These are phyloP conservation scores for Symbiodinium natans DNA, from an alignment of 73 alveolate species.

Conservation along the genomic window DNA sequence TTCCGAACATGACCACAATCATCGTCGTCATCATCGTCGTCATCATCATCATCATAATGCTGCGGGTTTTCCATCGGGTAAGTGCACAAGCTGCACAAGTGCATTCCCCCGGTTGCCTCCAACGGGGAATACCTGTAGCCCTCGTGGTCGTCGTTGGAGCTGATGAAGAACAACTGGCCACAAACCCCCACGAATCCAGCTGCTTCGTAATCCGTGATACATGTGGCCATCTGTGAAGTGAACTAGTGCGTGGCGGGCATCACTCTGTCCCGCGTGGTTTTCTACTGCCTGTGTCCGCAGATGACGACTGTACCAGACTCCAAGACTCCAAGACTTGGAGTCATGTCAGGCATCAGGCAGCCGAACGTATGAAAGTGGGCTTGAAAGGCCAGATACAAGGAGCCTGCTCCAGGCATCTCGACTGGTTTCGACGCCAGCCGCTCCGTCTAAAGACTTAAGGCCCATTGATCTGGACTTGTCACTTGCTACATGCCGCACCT, in stretches of 20 bases:
- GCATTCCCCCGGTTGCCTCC: conserved; percentile 23
- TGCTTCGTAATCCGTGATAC: too few species aligned
- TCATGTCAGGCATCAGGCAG: too few species aligned
- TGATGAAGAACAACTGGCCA: conserved; percentile 89
- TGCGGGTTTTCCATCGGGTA: too few species aligned
- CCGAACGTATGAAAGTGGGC: background rate
- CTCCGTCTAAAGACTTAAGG: background rate
- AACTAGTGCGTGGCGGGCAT: too few species aligned
- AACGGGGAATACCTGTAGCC: conserved; percentile 67
- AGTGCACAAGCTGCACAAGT: background rate
- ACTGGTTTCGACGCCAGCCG: background rate
- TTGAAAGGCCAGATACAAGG: background rate
- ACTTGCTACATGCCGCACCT: background rate
- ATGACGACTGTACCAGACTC: too few species aligned
- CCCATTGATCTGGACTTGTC: background rate
- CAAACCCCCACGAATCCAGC: too few species aligned
- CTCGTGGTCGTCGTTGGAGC: conserved; percentile 91
- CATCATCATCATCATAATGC: too few species aligned
- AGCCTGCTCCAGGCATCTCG: conserved; percentile 3
- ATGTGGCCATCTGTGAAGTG: too few species aligned
- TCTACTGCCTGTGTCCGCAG: background rate
- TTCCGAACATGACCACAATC: too few species aligned
- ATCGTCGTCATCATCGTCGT: too few species aligned
- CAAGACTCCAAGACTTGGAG: too few species aligned
- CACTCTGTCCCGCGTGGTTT: too few species aligned